These are phyloP conservation scores for Cunninghamia lanceolata DNA, from an alignment of 75 land plant genomes.

Conservation along the genomic window DNA sequence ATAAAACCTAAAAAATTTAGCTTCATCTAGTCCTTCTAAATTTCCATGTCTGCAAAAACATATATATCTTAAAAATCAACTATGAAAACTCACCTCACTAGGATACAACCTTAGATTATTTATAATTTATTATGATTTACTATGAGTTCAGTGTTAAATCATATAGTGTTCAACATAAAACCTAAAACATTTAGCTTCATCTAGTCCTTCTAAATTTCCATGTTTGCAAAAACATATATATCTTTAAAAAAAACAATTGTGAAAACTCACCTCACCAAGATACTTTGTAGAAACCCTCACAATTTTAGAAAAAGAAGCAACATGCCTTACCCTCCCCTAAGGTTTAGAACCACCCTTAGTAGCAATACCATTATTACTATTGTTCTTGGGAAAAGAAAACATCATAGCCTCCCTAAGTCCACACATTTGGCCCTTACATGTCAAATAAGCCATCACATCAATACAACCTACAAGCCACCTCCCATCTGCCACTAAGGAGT, in stretches of 20 bases:
- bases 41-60: background rate
- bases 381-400: constrained; percentile 46
- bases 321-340: constrained; percentile 21
- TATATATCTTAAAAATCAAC: background rate
- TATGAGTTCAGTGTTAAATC: too few relatives aligned
- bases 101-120: too few relatives aligned
- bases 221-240: background rate
- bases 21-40: background rate
- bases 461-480: constrained; percentile 59
- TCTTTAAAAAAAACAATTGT: background rate
- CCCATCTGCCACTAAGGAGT: background rate
- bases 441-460: constrained; percentile 41
- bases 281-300: constrained; percentile 70
- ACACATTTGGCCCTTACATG: constrained; percentile 47
- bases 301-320: constrained; percentile 33
- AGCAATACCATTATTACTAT: too few relatives aligned
- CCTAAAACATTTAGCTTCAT: background rate
- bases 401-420: constrained; percentile 45
- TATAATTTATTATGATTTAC: too few relatives aligned
- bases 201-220: background rate
- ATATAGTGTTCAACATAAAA: background rate
- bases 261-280: constrained; percentile 61
- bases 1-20: background rate
- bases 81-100: constrained; percentile 57
- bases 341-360: background rate